phyloP scores from a whole-genome alignment of 495 filamentous ascomycete genomes.

The Parmelia sp. region DNA sequence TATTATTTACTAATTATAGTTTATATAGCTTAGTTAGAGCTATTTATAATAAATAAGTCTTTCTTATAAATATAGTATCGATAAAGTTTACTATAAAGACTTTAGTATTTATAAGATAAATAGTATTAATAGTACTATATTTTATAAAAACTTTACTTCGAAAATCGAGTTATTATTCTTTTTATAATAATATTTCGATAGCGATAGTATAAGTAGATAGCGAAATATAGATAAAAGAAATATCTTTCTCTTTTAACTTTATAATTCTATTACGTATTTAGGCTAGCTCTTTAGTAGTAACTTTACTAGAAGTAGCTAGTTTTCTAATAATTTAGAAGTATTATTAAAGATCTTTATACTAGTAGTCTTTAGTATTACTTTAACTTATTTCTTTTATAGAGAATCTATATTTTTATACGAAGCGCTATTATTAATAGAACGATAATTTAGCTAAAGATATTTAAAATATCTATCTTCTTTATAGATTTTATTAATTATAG shows the following conservation, averaged over 20 bases:
- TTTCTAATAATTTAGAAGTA: not conserved
- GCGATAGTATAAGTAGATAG: not conserved
- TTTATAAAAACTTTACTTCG: no score
- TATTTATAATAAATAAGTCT: no score
- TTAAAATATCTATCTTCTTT: no score
- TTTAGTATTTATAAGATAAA: not conserved
- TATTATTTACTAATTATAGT: no score
- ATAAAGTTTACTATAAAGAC: not conserved
- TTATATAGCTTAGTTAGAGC: no score
- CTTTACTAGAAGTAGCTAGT: not conserved
- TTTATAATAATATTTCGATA: not conserved
- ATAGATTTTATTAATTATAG: no score
- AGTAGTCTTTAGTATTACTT: not conserved
- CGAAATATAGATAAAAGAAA: not conserved
- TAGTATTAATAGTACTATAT: no score
- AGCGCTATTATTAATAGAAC: not conserved
- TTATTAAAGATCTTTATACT: not conserved
- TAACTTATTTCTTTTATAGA: not conserved
- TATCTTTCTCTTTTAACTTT: no score
- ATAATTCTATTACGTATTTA: no score
- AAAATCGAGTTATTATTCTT: no score
- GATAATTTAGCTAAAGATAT: not conserved
- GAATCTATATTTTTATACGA: not conserved
- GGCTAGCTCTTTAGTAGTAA: not conserved
- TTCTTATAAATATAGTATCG: not conserved